Evolutionary conservation across 2,329 filamentous ascomycete species (phyloP).

Genomic region (Fusarium miscanthi): DNA sequence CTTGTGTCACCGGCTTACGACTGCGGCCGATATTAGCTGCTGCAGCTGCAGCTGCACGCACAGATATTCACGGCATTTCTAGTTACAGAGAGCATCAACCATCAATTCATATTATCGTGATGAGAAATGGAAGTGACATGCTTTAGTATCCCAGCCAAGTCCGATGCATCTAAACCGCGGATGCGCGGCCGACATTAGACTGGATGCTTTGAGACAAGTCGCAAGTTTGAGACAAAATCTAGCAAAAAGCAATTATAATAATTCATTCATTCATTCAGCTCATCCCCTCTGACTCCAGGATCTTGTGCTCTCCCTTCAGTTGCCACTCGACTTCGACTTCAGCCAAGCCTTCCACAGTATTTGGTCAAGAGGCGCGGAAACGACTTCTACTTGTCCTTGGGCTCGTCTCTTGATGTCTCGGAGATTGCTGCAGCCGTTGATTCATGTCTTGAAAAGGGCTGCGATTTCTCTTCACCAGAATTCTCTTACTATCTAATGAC

Average conservation of each 20-base stretch:
- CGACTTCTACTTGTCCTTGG: not conserved
- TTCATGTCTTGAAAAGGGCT: not conserved
- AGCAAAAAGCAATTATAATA: conserved; percentile 6
- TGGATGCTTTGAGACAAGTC: not conserved
- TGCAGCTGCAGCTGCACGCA: not conserved
- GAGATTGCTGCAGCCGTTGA: not conserved
- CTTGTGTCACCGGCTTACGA: not conserved
- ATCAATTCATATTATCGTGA: not conserved
- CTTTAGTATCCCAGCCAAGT: not conserved
- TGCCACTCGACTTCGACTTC: not conserved
- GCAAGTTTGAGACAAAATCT: not conserved
- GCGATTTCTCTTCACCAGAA: not conserved
- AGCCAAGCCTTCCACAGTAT: not conserved
- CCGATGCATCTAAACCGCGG: not conserved
- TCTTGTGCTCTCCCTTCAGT: conserved; percentile 4
- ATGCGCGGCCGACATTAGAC: not conserved
- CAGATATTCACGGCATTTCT: not conserved
- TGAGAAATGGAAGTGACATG: not conserved
- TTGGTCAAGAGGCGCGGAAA: not conserved
- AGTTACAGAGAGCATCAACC: not conserved
- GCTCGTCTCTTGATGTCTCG: not conserved
- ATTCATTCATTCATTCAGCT: not conserved
- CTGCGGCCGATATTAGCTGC: not conserved
- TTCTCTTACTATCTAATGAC: not conserved
- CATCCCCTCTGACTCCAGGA: not conserved